A percentile compares a stretch with the other conserved stretches of the same genome.
Conservation (phyloP, 2,329 filamentous ascomycete species). For the Alternaria metachromatica region DNA sequence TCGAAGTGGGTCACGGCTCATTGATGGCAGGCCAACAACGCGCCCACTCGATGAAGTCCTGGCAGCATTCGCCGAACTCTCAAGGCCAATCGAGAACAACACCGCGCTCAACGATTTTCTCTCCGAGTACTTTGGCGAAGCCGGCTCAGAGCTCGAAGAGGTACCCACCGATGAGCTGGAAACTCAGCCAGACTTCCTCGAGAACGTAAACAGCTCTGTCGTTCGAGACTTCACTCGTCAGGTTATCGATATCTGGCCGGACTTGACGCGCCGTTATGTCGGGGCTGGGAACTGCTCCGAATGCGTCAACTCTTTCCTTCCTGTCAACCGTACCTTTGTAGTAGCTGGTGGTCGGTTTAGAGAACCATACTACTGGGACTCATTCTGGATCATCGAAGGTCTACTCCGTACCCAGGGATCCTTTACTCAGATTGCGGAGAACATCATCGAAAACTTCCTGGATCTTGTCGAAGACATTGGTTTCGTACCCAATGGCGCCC, state of each 20-base stretch:
- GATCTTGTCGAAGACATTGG: constrained; percentile 70
- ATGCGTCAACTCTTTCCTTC: constrained; percentile 70
- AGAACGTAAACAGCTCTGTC: constrained; percentile 62
- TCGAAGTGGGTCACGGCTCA: constrained; percentile 2
- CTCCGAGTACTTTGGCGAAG: constrained; percentile 67
- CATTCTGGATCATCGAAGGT: constrained; percentile 72
- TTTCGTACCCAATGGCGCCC: constrained; percentile 72
- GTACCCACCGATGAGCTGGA: constrained; percentile 60
- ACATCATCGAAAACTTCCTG: constrained; percentile 74
- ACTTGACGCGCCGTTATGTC: constrained; percentile 68
- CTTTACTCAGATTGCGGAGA: constrained; percentile 68
- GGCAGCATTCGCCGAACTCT: constrained; percentile 65
- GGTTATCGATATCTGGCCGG: constrained; percentile 74
- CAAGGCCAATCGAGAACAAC: constrained; percentile 68
- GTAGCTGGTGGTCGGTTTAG: constrained; percentile 74
- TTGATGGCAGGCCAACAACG: constrained; percentile 62
- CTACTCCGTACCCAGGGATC: constrained; percentile 69
- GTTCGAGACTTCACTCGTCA: constrained; percentile 67
- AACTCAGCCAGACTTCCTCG: constrained; percentile 65
- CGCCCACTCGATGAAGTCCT: constrained; percentile 66
- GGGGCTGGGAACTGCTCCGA: constrained; percentile 56
- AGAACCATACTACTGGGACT: constrained; percentile 76
- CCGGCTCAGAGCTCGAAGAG: constrained; percentile 67
- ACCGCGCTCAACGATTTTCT: constrained; percentile 68
- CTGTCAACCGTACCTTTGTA: constrained; percentile 72